These are phyloP conservation scores for Oryza nivara DNA, from an alignment of 176 grass and related monocot genomes.

Conservation along the genomic window DNA sequence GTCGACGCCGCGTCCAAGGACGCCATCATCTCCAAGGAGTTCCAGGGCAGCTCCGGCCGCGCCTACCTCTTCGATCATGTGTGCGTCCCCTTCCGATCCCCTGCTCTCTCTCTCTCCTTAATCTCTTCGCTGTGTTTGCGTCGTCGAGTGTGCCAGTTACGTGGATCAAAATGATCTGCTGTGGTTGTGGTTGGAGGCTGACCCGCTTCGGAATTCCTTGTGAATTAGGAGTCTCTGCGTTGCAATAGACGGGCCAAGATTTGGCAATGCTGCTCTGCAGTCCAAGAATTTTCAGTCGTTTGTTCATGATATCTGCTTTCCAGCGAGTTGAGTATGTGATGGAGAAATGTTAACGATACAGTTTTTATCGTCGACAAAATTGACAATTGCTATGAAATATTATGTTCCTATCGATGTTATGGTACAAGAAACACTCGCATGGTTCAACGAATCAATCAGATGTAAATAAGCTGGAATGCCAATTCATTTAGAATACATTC, in stretches of 20 bases:
- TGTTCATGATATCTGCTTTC: neutral
- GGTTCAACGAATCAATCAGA: too few relatives aligned
- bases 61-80: slow-evolving; percentile 49
- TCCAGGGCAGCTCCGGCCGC: slow-evolving; percentile 32
- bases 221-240: neutral
- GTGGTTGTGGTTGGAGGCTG: slow-evolving; percentile 36
- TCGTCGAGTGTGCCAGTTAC: too few relatives aligned
- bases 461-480: too few relatives aligned
- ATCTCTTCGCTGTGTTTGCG: neutral
- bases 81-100: slow-evolving; percentile 9
- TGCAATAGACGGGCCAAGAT: neutral
- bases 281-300: neutral
- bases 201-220: neutral
- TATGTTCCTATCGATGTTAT: neutral
- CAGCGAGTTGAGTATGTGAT: neutral
- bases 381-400: neutral
- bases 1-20: slow-evolving; percentile 35
- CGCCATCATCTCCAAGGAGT: slow-evolving; percentile 33
- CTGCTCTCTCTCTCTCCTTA: too few relatives aligned
- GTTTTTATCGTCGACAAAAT: too few relatives aligned
- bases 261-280: neutral
- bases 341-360: neutral
- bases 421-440: too few relatives aligned
- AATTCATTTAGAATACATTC: too few relatives aligned
- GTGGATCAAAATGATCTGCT: too few relatives aligned